Evolutionary conservation across 1,139 yeast species (phyloP).

Genomic region (Candida pseudoviswanathii): DNA sequence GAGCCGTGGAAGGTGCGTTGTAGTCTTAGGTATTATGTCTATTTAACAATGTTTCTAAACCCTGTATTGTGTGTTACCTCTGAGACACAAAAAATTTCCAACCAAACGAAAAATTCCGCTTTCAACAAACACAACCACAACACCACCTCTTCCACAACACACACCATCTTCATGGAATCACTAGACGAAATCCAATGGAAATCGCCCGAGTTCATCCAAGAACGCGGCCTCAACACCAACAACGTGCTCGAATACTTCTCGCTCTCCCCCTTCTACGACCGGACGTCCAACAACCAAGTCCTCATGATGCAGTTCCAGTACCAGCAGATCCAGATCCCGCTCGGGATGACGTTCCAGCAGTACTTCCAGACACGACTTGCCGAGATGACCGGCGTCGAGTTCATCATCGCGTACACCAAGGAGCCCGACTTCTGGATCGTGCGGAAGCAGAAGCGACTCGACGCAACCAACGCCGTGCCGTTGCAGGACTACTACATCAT

Average conservation of each 20-base stretch:
- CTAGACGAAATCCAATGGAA: conserved; percentile 96
- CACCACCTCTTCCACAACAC: too few species aligned
- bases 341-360: conserved; percentile 34
- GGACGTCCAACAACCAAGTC: conserved; percentile 92
- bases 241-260: conserved; percentile 92
- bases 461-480: conserved; percentile 47
- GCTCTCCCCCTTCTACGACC: conserved; percentile 91
- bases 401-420: conserved; percentile 67
- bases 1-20: too few species aligned
- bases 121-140: too few species aligned
- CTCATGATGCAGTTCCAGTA: conserved; percentile 94
- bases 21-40: too few species aligned
- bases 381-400: conserved; percentile 86
- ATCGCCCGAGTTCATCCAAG: conserved; percentile 95
- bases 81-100: too few species aligned
- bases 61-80: too few species aligned
- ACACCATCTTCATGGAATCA: conserved; percentile 31
- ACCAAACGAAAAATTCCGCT: too few species aligned
- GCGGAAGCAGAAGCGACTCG: conserved; percentile 71
- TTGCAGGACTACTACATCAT: conserved; percentile 79
- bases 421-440: conserved; percentile 95
- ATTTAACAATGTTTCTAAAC: too few species aligned
- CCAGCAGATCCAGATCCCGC: conserved; percentile 60
- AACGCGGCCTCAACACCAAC: conserved; percentile 80
- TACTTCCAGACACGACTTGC: conserved; percentile 59